Conservation (phyloP, 108 stramenopile species). For the Fragilaria radians region DNA sequence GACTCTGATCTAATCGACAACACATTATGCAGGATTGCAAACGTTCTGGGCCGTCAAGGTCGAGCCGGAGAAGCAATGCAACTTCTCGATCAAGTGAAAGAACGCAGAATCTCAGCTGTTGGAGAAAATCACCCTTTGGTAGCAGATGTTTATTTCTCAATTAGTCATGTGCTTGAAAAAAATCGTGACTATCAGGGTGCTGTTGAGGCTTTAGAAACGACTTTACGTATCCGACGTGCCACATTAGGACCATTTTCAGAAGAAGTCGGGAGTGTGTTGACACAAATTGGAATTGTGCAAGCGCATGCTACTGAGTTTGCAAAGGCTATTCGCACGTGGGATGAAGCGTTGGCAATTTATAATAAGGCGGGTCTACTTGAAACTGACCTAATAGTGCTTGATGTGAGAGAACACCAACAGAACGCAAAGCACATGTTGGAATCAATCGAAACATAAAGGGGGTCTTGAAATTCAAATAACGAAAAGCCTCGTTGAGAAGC, state of each 20-base stretch:
- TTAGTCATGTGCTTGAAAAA: not conserved
- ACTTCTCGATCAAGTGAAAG: not conserved
- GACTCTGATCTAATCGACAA: slow-evolving; percentile 5
- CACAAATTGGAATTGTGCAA: slow-evolving; percentile 6
- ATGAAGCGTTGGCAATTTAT: slow-evolving; percentile 7
- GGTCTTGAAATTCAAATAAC: not conserved
- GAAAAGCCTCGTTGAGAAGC: too few relatives aligned
- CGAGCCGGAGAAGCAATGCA: slow-evolving; percentile 3
- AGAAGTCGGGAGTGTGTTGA: not conserved
- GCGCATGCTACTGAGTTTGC: not conserved
- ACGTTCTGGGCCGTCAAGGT: slow-evolving; percentile 1
- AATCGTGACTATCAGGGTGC: slow-evolving; percentile 2
- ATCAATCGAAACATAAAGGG: not conserved
- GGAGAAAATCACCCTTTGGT: slow-evolving; percentile 5
- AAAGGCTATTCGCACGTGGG: not conserved
- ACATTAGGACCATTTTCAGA: not conserved
- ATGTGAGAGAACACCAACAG: slow-evolving; percentile 1
- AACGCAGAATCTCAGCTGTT: not conserved
- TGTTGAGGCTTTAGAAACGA: not conserved
- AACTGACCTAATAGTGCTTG: not conserved
- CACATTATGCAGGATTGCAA: slow-evolving; percentile 3
- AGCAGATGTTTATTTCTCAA: not conserved
- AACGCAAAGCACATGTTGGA: slow-evolving; percentile 5
- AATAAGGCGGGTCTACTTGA: slow-evolving; percentile 2
- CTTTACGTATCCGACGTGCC: not conserved